These are phyloP conservation scores for Fraxinus velutina DNA, from an alignment of 305 asterid genomes.

Conservation along the genomic window DNA sequence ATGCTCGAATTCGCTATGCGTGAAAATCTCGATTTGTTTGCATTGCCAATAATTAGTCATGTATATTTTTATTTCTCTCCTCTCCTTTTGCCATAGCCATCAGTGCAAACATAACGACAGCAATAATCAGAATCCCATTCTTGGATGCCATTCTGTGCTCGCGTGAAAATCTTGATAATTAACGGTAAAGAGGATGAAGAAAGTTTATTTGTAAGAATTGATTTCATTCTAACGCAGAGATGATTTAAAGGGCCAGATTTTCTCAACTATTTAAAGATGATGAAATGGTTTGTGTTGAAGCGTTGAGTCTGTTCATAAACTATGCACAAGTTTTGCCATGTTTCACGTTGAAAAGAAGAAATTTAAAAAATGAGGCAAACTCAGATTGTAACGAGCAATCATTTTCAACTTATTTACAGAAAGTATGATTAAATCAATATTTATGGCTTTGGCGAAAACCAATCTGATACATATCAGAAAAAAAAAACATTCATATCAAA, in stretches of 20 bases:
- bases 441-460: background rate
- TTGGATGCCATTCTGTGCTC: background rate
- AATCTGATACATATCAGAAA: background rate
- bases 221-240: background rate
- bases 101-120: background rate
- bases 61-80: background rate
- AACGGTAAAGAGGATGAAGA: background rate
- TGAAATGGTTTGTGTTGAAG: background rate
- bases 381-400: background rate
- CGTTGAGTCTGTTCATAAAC: slow-evolving; percentile 20
- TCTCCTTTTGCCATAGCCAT: background rate
- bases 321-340: background rate
- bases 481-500: background rate
- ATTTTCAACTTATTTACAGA: background rate
- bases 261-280: background rate
- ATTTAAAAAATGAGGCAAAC: background rate
- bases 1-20: slow-evolving; percentile 30
- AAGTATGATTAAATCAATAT: background rate
- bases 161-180: background rate
- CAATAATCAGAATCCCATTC: background rate
- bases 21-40: background rate
- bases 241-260: background rate
- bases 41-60: background rate
- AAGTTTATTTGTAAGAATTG: background rate
- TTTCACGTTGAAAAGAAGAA: background rate